Conservation (phyloP, 176 grass and related monocot genomes). For the bread wheat (Triticum aestivum) region DNA sequence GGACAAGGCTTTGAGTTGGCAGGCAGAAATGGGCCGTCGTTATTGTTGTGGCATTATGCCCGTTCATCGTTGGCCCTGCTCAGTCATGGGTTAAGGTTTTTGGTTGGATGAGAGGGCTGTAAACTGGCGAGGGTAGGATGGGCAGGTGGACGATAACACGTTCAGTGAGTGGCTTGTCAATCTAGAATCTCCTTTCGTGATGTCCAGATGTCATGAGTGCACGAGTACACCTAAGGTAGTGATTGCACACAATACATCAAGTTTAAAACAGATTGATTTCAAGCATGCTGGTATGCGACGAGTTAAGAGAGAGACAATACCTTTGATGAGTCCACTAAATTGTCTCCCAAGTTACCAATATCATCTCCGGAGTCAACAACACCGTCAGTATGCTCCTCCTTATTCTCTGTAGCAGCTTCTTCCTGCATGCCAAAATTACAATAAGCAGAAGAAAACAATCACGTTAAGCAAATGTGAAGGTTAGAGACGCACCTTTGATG, state of each 20-base stretch:
- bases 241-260: neutral
- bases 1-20: neutral
- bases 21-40: neutral
- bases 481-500: neutral
- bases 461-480: neutral
- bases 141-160: neutral
- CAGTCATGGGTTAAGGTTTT: neutral
- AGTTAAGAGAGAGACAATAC: neutral
- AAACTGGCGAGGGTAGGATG: neutral
- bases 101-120: neutral
- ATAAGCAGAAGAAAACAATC: neutral
- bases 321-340: neutral
- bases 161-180: neutral
- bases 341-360: neutral
- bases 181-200: neutral
- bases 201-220: neutral
- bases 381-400: conserved; percentile 9
- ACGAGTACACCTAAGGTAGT: neutral
- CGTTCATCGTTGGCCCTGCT: neutral
- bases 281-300: neutral
- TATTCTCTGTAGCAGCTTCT: conserved; percentile 23
- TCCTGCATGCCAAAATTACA: conserved; percentile 15
- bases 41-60: neutral
- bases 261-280: neutral
- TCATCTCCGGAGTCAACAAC: neutral